These are phyloP conservation scores for Saccharomycopsis fodiens DNA, from an alignment of 805 yeast genomes.

Conservation along the genomic window DNA sequence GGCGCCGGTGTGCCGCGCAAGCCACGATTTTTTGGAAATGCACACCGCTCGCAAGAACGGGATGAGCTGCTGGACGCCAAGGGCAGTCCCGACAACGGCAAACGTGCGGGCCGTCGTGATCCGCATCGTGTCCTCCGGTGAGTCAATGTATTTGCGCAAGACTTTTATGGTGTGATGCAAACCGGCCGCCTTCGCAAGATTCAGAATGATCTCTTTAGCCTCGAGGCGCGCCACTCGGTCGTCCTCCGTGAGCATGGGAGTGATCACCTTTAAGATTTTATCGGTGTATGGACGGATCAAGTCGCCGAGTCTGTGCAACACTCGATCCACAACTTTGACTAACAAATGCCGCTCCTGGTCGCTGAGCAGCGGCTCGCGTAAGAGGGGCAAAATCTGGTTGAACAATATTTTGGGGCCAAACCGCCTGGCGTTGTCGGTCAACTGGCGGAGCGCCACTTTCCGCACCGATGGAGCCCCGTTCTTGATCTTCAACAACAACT, in stretches of 20 bases:
- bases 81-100: conserved; percentile 75
- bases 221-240: conserved; percentile 67
- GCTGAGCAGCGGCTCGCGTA: conserved; percentile 63
- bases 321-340: conserved; percentile 66
- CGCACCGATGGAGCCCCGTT: conserved; percentile 69
- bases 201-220: conserved; percentile 72
- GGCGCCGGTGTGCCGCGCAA: conserved; percentile 77
- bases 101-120: conserved; percentile 69
- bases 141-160: conserved; percentile 75
- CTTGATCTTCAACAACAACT: conserved; percentile 59
- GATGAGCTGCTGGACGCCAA: conserved; percentile 62
- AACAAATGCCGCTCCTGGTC: conserved; percentile 79
- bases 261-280: conserved; percentile 61
- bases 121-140: conserved; percentile 73
- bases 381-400: conserved; percentile 64
- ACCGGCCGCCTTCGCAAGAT: conserved; percentile 75
- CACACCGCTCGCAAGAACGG: conserved; percentile 83
- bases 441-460: conserved; percentile 57
- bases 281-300: conserved; percentile 65
- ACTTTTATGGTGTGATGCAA: conserved; percentile 70
- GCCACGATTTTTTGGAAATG: conserved; percentile 68
- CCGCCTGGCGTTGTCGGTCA: conserved; percentile 53
- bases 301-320: conserved; percentile 58
- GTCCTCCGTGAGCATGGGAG: conserved; percentile 76
- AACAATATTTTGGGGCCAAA: conserved; percentile 69